Evolutionary conservation across 805 yeast genomes (phyloP), one percentile per base, ranked within the genome.

Genomic region (Hemisphaericaspora nanyangensis): DNA sequence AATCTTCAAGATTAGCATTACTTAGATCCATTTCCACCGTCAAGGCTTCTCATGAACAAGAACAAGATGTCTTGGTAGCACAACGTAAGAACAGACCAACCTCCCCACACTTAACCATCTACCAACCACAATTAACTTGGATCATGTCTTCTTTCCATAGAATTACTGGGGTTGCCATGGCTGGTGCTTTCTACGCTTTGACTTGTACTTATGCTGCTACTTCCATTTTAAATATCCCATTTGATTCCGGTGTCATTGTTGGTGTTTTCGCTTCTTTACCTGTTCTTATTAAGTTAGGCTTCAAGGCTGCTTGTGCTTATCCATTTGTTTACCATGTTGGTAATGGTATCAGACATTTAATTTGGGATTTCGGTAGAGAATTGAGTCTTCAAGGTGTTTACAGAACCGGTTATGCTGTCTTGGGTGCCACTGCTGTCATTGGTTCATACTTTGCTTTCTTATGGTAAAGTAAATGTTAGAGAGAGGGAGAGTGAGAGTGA

Each of bases 101-200:
- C 12, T 88, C 96, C 22, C 98, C 98, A 40, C 95, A 91, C 63
- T 73, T 91, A 58, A 68, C 80, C 45, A 90, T 93, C 59, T 91
- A 91, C 72, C 75, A 90, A 70, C 95, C 95, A 31, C 97, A 93
- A 70, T 60, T 91, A 49, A 86, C 98, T 17, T 77, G 84, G 85
- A 67, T 77, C 45, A 60, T 93, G 58, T 89, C 97, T 5, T 70
- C 82, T 17, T 63, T 83, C 47, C 98, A 91, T 68, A 82, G 99
- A 74, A 65, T 91, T 54, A 77, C 93, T 34, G 96, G 97, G 61
- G 85, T 89, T 26, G 77, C 80, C 37, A 68, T 93, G 56, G 96
- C 89, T 30, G 77, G 73, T 45, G 84, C 79, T 8, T 82, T 90
- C 62, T 90, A 87, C 64, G 86, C 77, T 24, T 72, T 89, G 47